A percentile compares a stretch with the other conserved stretches of the same genome.
Conservation (phyloP, 1,284 basidiomycete species). For the Tilletia setariae region DNA sequence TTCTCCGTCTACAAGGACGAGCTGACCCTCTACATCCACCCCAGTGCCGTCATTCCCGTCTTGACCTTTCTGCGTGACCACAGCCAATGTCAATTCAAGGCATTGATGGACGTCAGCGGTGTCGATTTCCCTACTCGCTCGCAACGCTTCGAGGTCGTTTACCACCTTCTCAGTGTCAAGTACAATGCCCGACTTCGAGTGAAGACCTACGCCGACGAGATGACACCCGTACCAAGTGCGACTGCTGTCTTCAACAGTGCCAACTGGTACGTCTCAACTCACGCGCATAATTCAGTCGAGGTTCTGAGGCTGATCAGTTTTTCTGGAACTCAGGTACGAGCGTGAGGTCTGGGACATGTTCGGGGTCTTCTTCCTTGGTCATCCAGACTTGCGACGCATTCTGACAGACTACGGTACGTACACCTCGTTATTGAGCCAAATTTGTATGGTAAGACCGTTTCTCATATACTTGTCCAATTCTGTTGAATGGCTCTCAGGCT, state of each 20-base stretch:
- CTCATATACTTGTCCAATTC: too few species aligned
- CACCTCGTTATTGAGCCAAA: background rate
- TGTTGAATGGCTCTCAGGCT: too few species aligned
- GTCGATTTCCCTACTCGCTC: constrained; percentile 91
- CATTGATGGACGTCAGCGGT: constrained; percentile 86
- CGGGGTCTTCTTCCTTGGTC: constrained; percentile 92
- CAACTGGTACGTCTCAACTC: constrained; percentile 66
- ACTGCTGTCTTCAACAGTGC: constrained; percentile 80
- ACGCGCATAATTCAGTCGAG: too few species aligned
- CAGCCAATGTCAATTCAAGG: constrained; percentile 90
- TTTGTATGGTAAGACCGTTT: background rate
- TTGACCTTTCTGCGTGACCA: constrained; percentile 95
- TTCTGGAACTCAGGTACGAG: constrained; percentile 64
- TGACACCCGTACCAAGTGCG: constrained; percentile 85
- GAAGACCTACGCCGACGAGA: constrained; percentile 96
- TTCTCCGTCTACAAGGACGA: constrained; percentile 77
- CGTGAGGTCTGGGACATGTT: constrained; percentile 97
- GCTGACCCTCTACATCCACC: constrained; percentile 81
- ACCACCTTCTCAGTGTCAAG: constrained; percentile 83
- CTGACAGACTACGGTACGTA: constrained; percentile 89
- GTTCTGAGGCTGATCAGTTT: too few species aligned
- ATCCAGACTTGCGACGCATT: constrained; percentile 94
- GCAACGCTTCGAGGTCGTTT: constrained; percentile 95
- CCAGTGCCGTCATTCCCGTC: constrained; percentile 76
- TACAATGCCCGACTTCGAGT: constrained; percentile 77